Percentiles rank a stretch among this genome's conserved stretches.
These are phyloP conservation scores for Suillus sp. DNA, from an alignment of 768 basidiomycete species.

Conservation along the genomic window DNA sequence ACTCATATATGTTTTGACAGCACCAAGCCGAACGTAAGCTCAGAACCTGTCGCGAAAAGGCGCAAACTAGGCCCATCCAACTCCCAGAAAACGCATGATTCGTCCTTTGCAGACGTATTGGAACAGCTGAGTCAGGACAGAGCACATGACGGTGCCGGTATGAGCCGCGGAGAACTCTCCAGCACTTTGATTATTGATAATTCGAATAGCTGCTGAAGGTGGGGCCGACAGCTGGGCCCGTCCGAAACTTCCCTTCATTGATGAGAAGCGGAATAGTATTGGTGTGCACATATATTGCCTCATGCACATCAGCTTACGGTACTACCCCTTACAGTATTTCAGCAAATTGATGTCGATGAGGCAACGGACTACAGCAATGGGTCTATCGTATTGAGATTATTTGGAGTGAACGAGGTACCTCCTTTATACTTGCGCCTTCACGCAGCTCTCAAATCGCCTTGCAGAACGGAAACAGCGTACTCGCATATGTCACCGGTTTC, in stretches of 20 bases:
- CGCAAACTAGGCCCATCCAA: conserved; percentile 48
- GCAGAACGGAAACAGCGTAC: conserved; percentile 85
- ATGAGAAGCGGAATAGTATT: conserved; percentile 66
- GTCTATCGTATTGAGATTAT: conserved; percentile 64
- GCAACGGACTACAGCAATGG: conserved; percentile 47
- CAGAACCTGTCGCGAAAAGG: conserved; percentile 53
- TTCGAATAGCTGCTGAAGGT: conserved; percentile 63
- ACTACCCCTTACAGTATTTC: conserved; percentile 64
- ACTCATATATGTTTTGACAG: conserved; percentile 22
- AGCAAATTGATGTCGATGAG: conserved; percentile 93
- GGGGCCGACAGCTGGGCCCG: conserved; percentile 77
- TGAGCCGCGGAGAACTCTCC: conserved; percentile 20
- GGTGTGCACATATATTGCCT: conserved; percentile 43
- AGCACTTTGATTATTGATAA: conserved; percentile 6
- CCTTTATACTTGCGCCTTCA: conserved; percentile 2
- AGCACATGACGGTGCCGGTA: conserved; percentile 45
- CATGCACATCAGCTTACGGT: neutral
- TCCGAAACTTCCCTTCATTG: conserved; percentile 54
- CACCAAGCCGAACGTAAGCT: conserved; percentile 21
- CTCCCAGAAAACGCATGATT: conserved; percentile 29
- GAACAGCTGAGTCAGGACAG: conserved; percentile 58
- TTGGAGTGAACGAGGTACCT: conserved; percentile 84
- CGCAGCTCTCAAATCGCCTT: conserved; percentile 9
- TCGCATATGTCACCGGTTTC: conserved; percentile 81
- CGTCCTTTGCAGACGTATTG: conserved; percentile 64